Base-by-base conservation (phyloP, 495 filamentous ascomycete genomes). In the Talaromyces liani region DNA sequence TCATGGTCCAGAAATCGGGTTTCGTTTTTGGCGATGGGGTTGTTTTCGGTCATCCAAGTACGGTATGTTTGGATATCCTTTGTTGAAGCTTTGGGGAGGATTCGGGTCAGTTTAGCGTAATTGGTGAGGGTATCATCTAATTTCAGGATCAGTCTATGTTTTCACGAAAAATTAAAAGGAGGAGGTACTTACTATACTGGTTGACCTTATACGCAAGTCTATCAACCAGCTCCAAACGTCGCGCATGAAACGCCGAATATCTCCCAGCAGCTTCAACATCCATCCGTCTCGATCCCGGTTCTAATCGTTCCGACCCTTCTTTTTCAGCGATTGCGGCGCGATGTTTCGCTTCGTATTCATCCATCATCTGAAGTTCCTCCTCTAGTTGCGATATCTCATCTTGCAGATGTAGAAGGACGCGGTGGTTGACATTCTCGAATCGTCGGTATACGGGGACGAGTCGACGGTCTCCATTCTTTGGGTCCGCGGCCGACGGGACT, bases 361-460 rank as follows among this genome's bases (percentile, higher is more conserved):
- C 92, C 0, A 93, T 74, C 1, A 79, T 75, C n/a, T 84, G 81
- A 0, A 94, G 78, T 45, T 91, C 85, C 67, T 90, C 87, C 68
- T 93, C 91, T 58, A 94, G 78, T 59, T 93, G 88, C 2, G 84
- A 80, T 45, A 96, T 85, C 70, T 96, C 91, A 69, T 94, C 91
- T 75, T 96, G 93, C 1, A 97, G 83, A 68, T 94, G 85, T 2
- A 97, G 79, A 3, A 97, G 80, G 12, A 96, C 78, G 18, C 93
- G 87, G 70, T 96, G 91, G 68, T 96, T 96, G 4, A 96, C 75
- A 8, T 83, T 80, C 69, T 90, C 89, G 68, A 97, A 97, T 64
- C 88, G 88, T 39, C 92, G 87, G 73, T 95, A 96, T 16, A 97
- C 83, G 6, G 91, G 91, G 9, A 80, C 82, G 33, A 88, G 79